These are phyloP conservation scores for Thraustochytrium striatum DNA, from an alignment of 352 stramenopile species.

Conservation along the genomic window DNA sequence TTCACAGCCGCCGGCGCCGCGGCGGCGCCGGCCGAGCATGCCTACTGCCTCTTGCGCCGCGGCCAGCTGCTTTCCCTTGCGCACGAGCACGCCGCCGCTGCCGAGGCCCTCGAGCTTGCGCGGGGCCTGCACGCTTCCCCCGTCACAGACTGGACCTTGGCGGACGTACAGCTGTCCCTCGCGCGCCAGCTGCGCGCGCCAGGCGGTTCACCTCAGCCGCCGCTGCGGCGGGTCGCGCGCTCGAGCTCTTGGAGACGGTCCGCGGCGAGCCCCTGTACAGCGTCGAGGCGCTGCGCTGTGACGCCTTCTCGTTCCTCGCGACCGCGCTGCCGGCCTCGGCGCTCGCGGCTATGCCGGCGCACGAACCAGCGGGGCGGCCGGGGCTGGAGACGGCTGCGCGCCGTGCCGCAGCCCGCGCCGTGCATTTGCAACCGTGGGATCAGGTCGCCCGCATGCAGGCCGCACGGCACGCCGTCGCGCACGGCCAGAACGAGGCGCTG, in stretches of 20 bases:
- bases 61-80: neutral
- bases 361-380: neutral
- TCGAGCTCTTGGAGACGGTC: neutral
- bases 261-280: neutral
- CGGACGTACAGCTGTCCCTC: neutral
- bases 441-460: neutral
- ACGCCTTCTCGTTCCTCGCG: neutral
- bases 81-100: neutral
- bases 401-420: neutral
- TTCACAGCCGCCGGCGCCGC: neutral
- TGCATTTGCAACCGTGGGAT: neutral
- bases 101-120: neutral
- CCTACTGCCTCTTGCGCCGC: slow-evolving; percentile 13
- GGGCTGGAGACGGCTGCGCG: neutral
- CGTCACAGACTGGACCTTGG: neutral
- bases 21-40: neutral
- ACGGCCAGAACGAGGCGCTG: neutral
- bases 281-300: neutral
- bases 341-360: too few species aligned
- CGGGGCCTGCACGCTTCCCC: neutral
- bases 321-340: neutral
- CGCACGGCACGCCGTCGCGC: neutral
- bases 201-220: neutral
- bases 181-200: neutral
- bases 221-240: neutral